Evolutionary conservation across 106 monocot species (phyloP).

Genomic region (Dactylorhiza incarnata): DNA sequence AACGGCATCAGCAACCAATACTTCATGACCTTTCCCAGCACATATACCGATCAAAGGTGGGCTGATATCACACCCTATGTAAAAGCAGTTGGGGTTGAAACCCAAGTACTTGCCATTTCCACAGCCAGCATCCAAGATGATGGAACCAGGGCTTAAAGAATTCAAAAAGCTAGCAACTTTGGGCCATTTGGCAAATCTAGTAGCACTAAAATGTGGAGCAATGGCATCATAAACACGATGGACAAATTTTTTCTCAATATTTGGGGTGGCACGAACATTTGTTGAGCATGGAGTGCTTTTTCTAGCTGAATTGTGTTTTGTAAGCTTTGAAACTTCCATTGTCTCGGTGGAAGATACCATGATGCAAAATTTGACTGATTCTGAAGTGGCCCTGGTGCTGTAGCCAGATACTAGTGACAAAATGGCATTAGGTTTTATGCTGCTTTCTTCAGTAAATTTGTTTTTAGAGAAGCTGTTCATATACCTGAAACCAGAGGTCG

Average conservation of each 20-base stretch:
- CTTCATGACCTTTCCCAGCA: conserved; percentile 59
- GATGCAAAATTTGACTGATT: not conserved
- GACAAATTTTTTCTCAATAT: conserved; percentile 88
- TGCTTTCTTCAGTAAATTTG: not conserved
- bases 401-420: not conserved
- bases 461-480: not conserved
- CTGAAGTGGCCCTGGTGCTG: not conserved
- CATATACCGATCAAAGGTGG: conserved; percentile 76
- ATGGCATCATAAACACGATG: conserved; percentile 92
- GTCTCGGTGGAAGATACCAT: not conserved
- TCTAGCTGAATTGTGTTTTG: not conserved
- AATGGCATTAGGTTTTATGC: not conserved
- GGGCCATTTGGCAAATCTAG: conserved; percentile 91
- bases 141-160: conserved; percentile 50
- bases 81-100: conserved; percentile 58
- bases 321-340: not conserved
- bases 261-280: conserved; percentile 64
- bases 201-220: conserved; percentile 93
- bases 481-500: not conserved
- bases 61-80: conserved; percentile 86
- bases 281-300: not conserved
- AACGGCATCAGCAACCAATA: conserved; percentile 90
- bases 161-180: conserved; percentile 85
- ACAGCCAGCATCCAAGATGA: conserved; percentile 85
- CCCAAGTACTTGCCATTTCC: conserved; percentile 96